Conservation (phyloP, 331 rosid genomes). For the Quercus tomentella region DNA sequence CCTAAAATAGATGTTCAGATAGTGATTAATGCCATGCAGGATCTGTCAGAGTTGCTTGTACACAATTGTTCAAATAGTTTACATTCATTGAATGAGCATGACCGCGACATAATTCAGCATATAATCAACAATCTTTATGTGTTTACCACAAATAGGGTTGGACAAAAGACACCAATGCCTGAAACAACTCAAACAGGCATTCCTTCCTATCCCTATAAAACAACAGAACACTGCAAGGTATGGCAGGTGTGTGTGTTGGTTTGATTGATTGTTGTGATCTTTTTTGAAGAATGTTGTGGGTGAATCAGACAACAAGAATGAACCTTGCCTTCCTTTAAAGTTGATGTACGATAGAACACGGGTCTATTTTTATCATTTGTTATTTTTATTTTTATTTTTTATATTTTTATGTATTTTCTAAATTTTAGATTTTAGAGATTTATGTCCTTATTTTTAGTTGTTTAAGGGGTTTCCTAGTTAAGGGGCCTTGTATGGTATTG, state of each 20-base stretch:
- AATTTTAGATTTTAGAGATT: no score
- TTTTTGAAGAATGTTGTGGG: neutral
- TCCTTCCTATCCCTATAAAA: slow-evolving; percentile 18
- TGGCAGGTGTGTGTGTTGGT: slow-evolving; percentile 17
- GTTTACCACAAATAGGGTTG: slow-evolving; percentile 25
- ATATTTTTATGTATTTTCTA: no score
- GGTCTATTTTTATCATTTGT: no score
- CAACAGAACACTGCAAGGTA: slow-evolving; percentile 47
- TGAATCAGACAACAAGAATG: neutral
- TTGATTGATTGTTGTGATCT: neutral
- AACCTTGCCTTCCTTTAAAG: neutral
- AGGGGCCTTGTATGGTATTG: no score
- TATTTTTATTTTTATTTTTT: no score
- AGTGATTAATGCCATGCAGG: slow-evolving; percentile 41
- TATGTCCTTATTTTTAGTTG: no score
- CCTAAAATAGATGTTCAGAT: slow-evolving; percentile 34
- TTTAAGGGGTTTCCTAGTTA: no score
- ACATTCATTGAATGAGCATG: slow-evolving; percentile 31
- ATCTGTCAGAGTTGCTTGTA: slow-evolving; percentile 55
- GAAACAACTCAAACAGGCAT: slow-evolving; percentile 27
- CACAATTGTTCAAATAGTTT: slow-evolving; percentile 29
- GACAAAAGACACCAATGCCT: slow-evolving; percentile 25
- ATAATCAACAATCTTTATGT: slow-evolving; percentile 45
- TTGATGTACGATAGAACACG: no score
- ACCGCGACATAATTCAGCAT: slow-evolving; percentile 29